Conservation (phyloP, 2,329 filamentous ascomycete genomes). For the Allantophomopsis cytisporea region DNA sequence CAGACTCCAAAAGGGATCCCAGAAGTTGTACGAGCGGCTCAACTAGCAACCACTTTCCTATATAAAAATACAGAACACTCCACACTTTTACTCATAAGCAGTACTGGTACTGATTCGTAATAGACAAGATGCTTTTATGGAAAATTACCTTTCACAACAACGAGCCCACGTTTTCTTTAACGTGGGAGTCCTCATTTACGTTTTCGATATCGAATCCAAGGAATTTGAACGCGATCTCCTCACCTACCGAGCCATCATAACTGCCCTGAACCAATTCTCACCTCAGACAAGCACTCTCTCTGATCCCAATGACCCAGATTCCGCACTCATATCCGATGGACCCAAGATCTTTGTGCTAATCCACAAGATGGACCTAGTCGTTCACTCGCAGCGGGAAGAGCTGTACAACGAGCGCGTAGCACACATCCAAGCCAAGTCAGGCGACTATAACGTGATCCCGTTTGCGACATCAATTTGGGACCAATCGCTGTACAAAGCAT, state of each 20-base stretch:
- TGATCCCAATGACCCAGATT: slow-evolving; percentile 26
- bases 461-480: slow-evolving; percentile 98
- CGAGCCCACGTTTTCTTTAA: slow-evolving; percentile 93
- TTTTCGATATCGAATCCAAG: slow-evolving; percentile 95
- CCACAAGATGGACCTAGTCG: slow-evolving; percentile 97
- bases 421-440: slow-evolving; percentile 65
- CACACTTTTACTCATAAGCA: neutral
- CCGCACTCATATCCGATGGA: slow-evolving; percentile 18
- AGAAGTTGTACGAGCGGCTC: too few species aligned
- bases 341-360: slow-evolving; percentile 80
- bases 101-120: neutral
- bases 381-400: slow-evolving; percentile 60
- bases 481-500: slow-evolving; percentile 93
- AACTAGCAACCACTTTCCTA: too few species aligned
- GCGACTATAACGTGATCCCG: slow-evolving; percentile 62
- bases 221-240: slow-evolving; percentile 88
- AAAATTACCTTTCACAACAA: slow-evolving; percentile 94
- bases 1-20: too few species aligned
- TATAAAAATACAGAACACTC: neutral
- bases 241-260: slow-evolving; percentile 83
- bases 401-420: slow-evolving; percentile 77
- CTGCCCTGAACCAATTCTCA: slow-evolving; percentile 77
- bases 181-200: slow-evolving; percentile 94
- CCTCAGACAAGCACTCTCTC: slow-evolving; percentile 21
- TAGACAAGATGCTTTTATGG: slow-evolving; percentile 95